These are phyloP conservation scores for Xerocomellus chrysenteron DNA, from an alignment of 768 basidiomycete species.

Conservation along the genomic window DNA sequence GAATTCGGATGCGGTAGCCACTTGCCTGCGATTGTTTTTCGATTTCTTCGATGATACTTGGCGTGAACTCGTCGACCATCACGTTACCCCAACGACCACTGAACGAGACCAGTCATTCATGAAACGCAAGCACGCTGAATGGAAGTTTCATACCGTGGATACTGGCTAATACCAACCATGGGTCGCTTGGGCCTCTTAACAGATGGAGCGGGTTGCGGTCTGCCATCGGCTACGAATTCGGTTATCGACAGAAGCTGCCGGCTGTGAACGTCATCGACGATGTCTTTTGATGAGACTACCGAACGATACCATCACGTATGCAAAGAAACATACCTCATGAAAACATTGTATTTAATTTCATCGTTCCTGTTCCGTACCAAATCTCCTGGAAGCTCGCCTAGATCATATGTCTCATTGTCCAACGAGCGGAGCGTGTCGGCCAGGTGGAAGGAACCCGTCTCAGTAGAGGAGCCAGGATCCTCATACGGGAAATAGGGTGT, in stretches of 20 bases:
- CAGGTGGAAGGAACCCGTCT: not conserved
- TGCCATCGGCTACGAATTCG: not conserved
- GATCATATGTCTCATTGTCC: not conserved
- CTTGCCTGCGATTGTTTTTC: slow-evolving; percentile 1
- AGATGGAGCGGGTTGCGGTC: not conserved
- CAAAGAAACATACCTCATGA: not conserved
- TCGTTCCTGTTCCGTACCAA: not conserved
- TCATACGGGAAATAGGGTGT: not conserved
- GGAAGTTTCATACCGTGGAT: not conserved
- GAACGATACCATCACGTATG: not conserved
- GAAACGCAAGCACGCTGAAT: not conserved
- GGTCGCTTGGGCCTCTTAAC: not conserved
- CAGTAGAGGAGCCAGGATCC: not conserved
- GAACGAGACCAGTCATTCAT: not conserved
- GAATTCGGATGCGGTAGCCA: too few relatives aligned
- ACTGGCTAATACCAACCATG: not conserved
- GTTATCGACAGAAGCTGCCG: not conserved
- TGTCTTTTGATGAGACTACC: not conserved
- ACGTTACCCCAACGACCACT: slow-evolving; percentile 17
- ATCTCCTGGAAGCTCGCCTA: not conserved
- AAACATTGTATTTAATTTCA: not conserved
- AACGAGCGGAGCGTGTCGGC: not conserved
- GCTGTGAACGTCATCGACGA: not conserved
- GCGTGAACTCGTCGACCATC: slow-evolving; percentile 11
- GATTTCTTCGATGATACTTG: slow-evolving; percentile 6